Conservation (phyloP, 2,329 filamentous ascomycete genomes). For the Monilinia vaccinii-corymbosi region DNA sequence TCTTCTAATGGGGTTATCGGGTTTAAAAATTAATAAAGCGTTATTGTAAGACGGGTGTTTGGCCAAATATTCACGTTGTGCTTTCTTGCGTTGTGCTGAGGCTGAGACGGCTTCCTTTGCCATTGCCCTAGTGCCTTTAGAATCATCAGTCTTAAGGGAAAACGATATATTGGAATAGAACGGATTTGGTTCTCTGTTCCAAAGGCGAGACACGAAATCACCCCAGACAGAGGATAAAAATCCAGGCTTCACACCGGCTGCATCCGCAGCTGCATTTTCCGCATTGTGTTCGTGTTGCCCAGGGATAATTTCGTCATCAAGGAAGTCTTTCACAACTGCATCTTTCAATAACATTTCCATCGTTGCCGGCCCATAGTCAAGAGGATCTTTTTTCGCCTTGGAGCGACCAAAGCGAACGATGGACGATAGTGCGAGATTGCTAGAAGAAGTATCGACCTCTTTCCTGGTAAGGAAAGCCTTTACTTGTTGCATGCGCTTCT, state of each 20-base stretch:
- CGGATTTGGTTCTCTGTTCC: conserved; percentile 74
- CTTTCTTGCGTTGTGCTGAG: conserved; percentile 71
- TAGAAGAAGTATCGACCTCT: conserved; percentile 62
- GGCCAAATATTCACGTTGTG: conserved; percentile 82
- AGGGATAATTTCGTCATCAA: conserved; percentile 60
- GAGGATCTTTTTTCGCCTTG: conserved; percentile 61
- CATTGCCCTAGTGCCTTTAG: conserved; percentile 76
- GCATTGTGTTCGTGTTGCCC: conserved; percentile 30
- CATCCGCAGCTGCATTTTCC: conserved; percentile 26
- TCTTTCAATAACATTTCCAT: conserved; percentile 97
- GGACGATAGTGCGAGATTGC: conserved; percentile 68
- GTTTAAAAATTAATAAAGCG: conserved; percentile 77
- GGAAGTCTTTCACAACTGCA: conserved; percentile 86
- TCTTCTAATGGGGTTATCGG: conserved; percentile 66
- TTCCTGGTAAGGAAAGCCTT: conserved; percentile 89
- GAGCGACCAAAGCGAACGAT: conserved; percentile 57
- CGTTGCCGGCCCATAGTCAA: conserved; percentile 85
- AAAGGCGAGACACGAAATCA: conserved; percentile 46
- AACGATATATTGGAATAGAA: conserved; percentile 81
- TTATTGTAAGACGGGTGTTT: conserved; percentile 89
- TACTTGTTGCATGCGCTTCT: conserved; percentile 94
- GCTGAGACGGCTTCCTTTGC: conserved; percentile 83
- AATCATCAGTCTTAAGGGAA: conserved; percentile 57
- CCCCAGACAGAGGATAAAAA: conserved; percentile 53
- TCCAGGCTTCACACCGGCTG: conserved; percentile 43